These are phyloP conservation scores for Chrysochromulina tobinii DNA, from an alignment of 78 protist species.

Conservation along the genomic window DNA sequence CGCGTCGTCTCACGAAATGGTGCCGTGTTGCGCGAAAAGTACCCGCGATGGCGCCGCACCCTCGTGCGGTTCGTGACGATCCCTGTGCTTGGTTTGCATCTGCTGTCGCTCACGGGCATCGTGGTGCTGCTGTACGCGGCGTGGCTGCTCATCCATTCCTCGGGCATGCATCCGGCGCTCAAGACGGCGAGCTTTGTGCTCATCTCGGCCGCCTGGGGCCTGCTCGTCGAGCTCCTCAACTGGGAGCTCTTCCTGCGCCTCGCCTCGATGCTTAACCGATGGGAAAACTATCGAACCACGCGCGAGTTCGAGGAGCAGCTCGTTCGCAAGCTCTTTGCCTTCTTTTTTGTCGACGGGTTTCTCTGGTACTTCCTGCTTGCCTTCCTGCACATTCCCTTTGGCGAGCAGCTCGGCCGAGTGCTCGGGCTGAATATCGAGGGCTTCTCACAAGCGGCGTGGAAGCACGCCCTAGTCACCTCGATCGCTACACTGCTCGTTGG, in stretches of 20 bases:
- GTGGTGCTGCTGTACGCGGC: neutral
- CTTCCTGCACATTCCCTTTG: conserved; percentile 7
- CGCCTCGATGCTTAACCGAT: neutral
- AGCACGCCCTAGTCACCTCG: neutral
- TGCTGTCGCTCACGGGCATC: neutral
- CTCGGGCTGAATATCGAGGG: neutral
- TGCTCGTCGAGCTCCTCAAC: neutral
- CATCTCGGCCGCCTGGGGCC: neutral
- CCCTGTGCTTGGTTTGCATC: neutral
- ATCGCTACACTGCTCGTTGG: neutral
- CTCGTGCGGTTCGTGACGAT: neutral
- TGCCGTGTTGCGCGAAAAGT: neutral
- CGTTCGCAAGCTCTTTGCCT: neutral
- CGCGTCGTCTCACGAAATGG: neutral
- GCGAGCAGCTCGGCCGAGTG: neutral
- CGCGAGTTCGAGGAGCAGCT: neutral
- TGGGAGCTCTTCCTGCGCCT: neutral
- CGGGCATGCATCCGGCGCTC: neutral
- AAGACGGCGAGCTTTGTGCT: neutral
- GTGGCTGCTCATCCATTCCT: neutral
- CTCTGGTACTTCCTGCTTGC: conserved; percentile 16
- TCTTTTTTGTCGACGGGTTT: neutral
- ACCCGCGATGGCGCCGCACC: neutral
- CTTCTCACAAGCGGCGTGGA: neutral
- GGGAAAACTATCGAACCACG: neutral